These are phyloP conservation scores for Chlorociboria aeruginascens DNA, from an alignment of 495 filamentous ascomycete genomes.

Conservation along the genomic window DNA sequence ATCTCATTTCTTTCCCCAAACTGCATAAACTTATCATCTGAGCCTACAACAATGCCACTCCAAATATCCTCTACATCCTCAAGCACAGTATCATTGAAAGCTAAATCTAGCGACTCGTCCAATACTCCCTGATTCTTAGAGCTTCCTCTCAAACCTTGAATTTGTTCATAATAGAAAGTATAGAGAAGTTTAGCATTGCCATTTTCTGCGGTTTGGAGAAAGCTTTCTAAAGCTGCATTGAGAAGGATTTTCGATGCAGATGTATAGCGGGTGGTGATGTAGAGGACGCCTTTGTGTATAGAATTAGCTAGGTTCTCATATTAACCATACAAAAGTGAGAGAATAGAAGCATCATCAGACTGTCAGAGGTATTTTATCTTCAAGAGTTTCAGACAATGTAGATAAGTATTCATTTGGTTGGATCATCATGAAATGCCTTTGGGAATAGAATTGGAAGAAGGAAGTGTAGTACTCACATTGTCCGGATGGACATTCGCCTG, in stretches of 20 bases:
- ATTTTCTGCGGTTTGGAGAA: constrained; percentile 34
- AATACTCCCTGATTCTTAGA: constrained; percentile 5
- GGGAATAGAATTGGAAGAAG: constrained; percentile 8
- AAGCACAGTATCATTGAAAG: constrained; percentile 56
- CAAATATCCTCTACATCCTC: constrained; percentile 51
- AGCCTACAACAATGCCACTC: constrained; percentile 40
- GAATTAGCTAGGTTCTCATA: constrained; percentile 31
- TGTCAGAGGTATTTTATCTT: constrained; percentile 76
- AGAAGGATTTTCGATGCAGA: constrained; percentile 31
- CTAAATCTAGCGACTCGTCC: constrained; percentile 34
- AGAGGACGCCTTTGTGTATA: constrained; percentile 50
- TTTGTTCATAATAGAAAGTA: constrained; percentile 50
- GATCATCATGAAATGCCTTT: constrained; percentile 54
- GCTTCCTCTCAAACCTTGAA: constrained; percentile 4
- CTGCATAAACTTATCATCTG: constrained; percentile 48
- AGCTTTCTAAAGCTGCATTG: constrained; percentile 38
- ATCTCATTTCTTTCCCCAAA: constrained; percentile 43
- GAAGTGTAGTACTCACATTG: constrained; percentile 59
- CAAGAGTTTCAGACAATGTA: constrained; percentile 95
- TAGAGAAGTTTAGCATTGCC: constrained; percentile 37
- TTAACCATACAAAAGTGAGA: constrained; percentile 5
- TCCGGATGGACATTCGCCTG: constrained; percentile 72
- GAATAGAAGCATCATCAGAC: constrained; percentile 56
- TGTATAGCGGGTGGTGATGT: constrained; percentile 41
- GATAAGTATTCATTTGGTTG: constrained; percentile 82